phyloP scores from a whole-genome alignment of 169 alveolate species.

The Plasmodium knowlesi region DNA sequence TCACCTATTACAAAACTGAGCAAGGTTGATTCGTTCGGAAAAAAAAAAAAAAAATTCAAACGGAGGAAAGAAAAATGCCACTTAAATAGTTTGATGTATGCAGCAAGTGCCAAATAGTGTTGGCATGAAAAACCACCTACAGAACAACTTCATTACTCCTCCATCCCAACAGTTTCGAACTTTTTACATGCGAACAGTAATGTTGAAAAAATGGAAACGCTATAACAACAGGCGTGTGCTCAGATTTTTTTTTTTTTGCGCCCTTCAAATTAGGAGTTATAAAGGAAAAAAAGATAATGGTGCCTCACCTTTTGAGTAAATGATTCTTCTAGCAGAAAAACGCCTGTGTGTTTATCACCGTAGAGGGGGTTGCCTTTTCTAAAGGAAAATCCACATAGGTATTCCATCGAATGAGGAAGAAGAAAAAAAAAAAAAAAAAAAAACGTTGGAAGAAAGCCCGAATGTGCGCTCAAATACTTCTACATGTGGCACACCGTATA shows the following conservation, averaged over 20 bases:
- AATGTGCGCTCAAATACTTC: not conserved
- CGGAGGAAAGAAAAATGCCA: not conserved
- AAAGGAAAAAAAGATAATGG: not conserved
- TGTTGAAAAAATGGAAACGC: conserved; percentile 1
- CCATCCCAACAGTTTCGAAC: not conserved
- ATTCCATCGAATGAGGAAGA: not conserved
- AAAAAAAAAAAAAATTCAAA: not conserved
- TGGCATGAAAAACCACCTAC: not conserved
- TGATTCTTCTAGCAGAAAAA: not conserved
- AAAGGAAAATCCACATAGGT: not conserved
- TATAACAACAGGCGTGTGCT: not conserved
- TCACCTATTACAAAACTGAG: not conserved
- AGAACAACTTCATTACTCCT: not conserved
- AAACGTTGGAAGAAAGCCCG: not conserved
- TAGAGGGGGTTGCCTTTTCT: not conserved
- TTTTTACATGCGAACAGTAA: not conserved
- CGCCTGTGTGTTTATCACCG: not conserved
- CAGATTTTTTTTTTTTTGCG: not conserved
- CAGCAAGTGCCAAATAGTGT: not conserved
- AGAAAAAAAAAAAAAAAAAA: not conserved
- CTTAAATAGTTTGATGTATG: not conserved
- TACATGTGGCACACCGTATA: not conserved
- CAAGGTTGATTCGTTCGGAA: not conserved
- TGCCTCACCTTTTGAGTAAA: not conserved
- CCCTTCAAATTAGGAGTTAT: not conserved